Evolutionary conservation across 257 asterid species (phyloP).

Genomic region (Solanum dulcamara): DNA sequence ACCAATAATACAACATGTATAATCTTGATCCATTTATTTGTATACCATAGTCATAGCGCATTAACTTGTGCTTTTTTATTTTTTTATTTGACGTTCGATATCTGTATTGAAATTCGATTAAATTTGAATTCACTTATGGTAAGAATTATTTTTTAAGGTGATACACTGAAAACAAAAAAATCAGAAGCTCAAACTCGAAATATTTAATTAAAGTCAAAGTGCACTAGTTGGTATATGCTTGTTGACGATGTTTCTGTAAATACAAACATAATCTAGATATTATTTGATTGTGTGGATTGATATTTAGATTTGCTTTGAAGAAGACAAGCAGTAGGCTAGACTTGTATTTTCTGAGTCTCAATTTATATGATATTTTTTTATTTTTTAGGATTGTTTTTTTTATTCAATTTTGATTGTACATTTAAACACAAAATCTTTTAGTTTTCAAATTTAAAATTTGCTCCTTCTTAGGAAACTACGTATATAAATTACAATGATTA

Average conservation of each 20-base stretch:
- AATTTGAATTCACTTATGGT: neutral
- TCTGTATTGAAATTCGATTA: neutral
- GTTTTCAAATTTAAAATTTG: neutral
- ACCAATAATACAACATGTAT: neutral
- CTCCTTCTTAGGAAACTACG: too few relatives aligned
- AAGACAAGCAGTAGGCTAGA: neutral
- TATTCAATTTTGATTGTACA: neutral
- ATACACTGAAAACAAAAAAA: too few relatives aligned
- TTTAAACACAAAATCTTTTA: neutral
- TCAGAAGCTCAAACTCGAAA: too few relatives aligned
- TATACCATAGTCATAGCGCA: neutral
- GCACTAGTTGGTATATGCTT: neutral
- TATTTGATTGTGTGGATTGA: neutral
- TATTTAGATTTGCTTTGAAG: neutral
- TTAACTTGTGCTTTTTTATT: too few relatives aligned
- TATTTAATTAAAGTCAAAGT: neutral
- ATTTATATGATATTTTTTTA: neutral
- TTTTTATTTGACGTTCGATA: fast-evolving
- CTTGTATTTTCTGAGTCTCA: neutral
- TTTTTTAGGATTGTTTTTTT: neutral
- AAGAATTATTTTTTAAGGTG: fast-evolving
- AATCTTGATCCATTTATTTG: neutral
- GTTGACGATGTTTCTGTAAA: neutral
- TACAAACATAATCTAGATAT: neutral
- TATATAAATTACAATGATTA: too few relatives aligned